Evolutionary conservation across 225 moss, liverwort and hornwort species (phyloP), one percentile per base, ranked within the genome.

Genomic region (Pleurozium schreberi): DNA sequence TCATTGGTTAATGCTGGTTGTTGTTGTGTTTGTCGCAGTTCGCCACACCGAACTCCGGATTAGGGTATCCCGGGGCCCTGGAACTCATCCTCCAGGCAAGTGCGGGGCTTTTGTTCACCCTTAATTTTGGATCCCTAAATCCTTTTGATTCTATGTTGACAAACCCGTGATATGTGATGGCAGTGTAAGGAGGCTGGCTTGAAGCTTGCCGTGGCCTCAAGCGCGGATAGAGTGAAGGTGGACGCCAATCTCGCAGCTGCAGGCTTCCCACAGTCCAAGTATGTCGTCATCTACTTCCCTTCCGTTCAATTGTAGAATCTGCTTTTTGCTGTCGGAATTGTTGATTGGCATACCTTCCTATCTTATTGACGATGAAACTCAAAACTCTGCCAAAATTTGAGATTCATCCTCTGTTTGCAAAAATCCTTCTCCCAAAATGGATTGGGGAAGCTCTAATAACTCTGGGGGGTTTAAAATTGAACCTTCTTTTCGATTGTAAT

Each of bases 221-320:
- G 98, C 84, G 98, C 98, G 58, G 98, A 99, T 87, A 92, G 96
- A 88, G 84, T 97, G 65, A 99, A 99, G 89, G 98, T 99, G 91
- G 98, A 99, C 90, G 97, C 98, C 78, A 99, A 99, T 92, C 89
- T 99, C 85, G 94, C 95, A 90, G 98, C 97, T 85, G 96, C 97
- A 81, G 95, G 97, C 85, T 96, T 99, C 73, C 96, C 98, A 34
- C 94, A 91, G 69, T 90, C 94, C 60, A 95, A 93, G 96, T 97
- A 95, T 30, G 45, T 82, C 78, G 55, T 82, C 89, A 77, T 86
- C 75, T 65, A 73, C 67, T 61, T 89, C 69, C 45, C 50, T 68
- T 85, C 27, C 57, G 18, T 84, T 75, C 57, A 45, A 49, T 27
- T 71, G 38, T 65, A 81, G 26, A 86, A 34, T 55, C 68, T 79